Evolutionary conservation across 768 basidiomycete species (phyloP).

Genomic region (Lentinula sp.): DNA sequence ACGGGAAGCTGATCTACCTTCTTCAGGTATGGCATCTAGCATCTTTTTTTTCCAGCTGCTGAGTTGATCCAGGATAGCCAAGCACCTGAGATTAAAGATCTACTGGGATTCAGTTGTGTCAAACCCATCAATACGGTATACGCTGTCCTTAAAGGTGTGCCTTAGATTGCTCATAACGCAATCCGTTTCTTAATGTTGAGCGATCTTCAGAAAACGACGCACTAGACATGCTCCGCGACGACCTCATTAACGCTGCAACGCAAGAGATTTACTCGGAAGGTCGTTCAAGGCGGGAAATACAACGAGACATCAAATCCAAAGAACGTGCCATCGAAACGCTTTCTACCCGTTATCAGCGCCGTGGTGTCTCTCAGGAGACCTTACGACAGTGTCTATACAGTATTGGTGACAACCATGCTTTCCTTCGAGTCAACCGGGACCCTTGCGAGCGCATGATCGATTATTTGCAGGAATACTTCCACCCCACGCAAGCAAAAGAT

Average conservation of each 20-base stretch:
- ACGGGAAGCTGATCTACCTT: constrained; percentile 81
- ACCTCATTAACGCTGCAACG: constrained; percentile 69
- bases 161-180: too few relatives aligned
- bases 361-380: constrained; percentile 56
- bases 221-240: constrained; percentile 66
- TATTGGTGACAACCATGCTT: constrained; percentile 88
- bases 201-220: constrained; percentile 48
- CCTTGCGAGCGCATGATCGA: constrained; percentile 82
- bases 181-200: too few relatives aligned
- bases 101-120: constrained; percentile 76
- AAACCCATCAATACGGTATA: constrained; percentile 74
- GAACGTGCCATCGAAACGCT: constrained; percentile 81
- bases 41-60: not conserved
- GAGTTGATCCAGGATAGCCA: constrained; percentile 64
- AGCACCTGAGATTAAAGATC: constrained; percentile 72
- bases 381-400: constrained; percentile 79
- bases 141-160: constrained; percentile 32
- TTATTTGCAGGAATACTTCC: constrained; percentile 72
- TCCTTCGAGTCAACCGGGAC: constrained; percentile 80
- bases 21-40: constrained; percentile 50
- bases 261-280: constrained; percentile 77
- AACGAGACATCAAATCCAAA: constrained; percentile 78
- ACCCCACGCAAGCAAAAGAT: constrained; percentile 64
- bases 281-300: constrained; percentile 70
- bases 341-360: constrained; percentile 53